These are phyloP conservation scores for Boletus bicolor DNA, from an alignment of 768 basidiomycete species.

Conservation along the genomic window DNA sequence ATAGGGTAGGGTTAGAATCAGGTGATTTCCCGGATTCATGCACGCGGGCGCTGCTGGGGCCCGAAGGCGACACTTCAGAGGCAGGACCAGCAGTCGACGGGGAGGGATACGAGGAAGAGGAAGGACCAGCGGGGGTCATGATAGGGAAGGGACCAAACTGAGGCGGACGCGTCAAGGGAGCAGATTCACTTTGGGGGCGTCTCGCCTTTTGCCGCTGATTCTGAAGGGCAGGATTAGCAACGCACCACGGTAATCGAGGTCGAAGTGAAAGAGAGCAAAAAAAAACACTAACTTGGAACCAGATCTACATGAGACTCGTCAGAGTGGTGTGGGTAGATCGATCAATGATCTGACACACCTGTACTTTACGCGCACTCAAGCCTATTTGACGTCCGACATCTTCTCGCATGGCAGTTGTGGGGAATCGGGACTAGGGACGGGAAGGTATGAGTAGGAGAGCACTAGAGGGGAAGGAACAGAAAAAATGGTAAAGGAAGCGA, in stretches of 20 bases:
- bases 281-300: slow-evolving; percentile 67
- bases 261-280: neutral
- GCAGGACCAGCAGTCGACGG: neutral
- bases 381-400: slow-evolving; percentile 85
- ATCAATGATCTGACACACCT: slow-evolving; percentile 49
- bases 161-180: slow-evolving; percentile 50
- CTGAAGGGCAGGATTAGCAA: slow-evolving; percentile 36
- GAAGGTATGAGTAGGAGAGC: neutral
- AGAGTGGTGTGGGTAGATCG: slow-evolving; percentile 5
- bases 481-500: neutral
- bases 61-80: slow-evolving; percentile 14
- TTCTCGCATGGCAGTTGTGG: slow-evolving; percentile 83
- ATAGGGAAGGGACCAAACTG: slow-evolving; percentile 64
- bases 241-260: neutral
- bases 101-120: slow-evolving; percentile 17
- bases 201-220: slow-evolving; percentile 88
- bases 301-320: slow-evolving; percentile 51
- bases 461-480: neutral
- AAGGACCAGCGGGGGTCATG: slow-evolving; percentile 34
- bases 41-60: slow-evolving; percentile 9
- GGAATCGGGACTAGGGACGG: slow-evolving; percentile 71
- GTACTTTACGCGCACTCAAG: slow-evolving; percentile 86
- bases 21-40: slow-evolving; percentile 25
- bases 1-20: slow-evolving; percentile 40
- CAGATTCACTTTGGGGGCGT: slow-evolving; percentile 63